Evolutionary conservation across 805 yeast species (phyloP).

Genomic region (Lipomyces yamanashiensis): DNA sequence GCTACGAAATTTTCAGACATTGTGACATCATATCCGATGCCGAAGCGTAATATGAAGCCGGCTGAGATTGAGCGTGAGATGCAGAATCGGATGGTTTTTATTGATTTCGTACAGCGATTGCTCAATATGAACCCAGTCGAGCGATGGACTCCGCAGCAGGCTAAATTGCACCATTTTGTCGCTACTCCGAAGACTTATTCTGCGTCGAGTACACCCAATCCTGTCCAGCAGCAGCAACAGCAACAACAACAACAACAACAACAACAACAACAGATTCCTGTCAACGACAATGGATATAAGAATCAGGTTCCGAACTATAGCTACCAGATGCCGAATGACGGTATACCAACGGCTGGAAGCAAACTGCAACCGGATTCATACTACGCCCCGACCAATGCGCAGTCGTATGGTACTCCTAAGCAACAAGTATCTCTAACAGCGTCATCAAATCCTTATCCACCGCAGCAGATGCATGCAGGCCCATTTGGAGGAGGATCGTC

Average conservation of each 20-base stretch:
- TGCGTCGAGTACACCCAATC: neutral
- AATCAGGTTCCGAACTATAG: neutral
- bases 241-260: constrained; percentile 6
- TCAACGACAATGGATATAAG: neutral
- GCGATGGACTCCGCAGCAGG: constrained; percentile 97
- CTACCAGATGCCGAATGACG: neutral
- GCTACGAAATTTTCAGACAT: constrained; percentile 70
- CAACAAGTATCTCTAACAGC: neutral
- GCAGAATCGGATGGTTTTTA: constrained; percentile 68
- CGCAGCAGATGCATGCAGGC: constrained; percentile 17
- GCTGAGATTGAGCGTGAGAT: constrained; percentile 64
- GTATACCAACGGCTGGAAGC: constrained; percentile 5
- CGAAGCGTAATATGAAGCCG: constrained; percentile 45
- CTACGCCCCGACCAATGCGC: constrained; percentile 14
- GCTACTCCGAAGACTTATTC: constrained; percentile 39
- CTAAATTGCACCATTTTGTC: constrained; percentile 86
- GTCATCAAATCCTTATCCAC: constrained; percentile 31
- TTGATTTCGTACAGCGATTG: constrained; percentile 78
- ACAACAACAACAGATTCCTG: neutral
- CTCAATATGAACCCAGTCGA: constrained; percentile 87
- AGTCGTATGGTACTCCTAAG: neutral
- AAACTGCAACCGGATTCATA: constrained; percentile 1
- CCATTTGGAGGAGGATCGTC: neutral
- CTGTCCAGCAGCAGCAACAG: constrained; percentile 24
- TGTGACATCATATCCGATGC: constrained; percentile 68